These are phyloP conservation scores for Rhodomyrtus psidioides DNA, from an alignment of 441 rosid genomes.

Conservation along the genomic window DNA sequence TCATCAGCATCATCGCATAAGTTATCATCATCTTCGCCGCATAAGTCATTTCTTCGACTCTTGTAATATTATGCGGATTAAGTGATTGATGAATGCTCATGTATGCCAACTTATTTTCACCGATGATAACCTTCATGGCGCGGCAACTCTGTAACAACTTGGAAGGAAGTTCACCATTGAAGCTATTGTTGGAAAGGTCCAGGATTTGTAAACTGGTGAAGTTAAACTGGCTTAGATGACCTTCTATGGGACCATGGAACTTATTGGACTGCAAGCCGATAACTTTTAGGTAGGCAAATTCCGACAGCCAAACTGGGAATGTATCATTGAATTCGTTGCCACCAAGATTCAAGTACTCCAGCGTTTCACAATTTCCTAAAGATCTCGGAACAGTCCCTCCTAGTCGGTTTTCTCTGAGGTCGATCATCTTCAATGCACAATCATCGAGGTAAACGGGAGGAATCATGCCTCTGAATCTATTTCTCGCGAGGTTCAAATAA, in stretches of 20 bases:
- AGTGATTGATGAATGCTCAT: fast-evolving
- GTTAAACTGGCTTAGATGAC: background rate
- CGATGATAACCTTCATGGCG: background rate
- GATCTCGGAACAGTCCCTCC: background rate
- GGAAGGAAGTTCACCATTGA: background rate
- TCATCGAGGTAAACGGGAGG: fast-evolving
- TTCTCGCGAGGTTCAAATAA: background rate
- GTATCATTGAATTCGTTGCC: background rate
- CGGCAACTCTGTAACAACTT: background rate
- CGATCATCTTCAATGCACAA: background rate
- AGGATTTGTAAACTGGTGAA: background rate
- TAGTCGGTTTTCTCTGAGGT: background rate
- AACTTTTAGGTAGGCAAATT: background rate
- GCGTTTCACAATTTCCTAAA: background rate
- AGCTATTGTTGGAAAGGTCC: background rate
- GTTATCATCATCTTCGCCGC: too few relatives aligned
- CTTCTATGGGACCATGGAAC: background rate
- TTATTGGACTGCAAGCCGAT: background rate
- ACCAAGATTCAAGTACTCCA: background rate
- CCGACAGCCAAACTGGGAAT: background rate
- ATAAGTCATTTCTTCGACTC: too few relatives aligned
- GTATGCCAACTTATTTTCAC: background rate
- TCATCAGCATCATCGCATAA: background rate
- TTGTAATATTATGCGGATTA: too few relatives aligned
- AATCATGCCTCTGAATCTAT: background rate